A percentile compares a stretch with the other conserved stretches of the same genome.
These are phyloP conservation scores for Austroboletus novae-zelandiae DNA, from an alignment of 1,284 basidiomycete genomes.

Conservation along the genomic window DNA sequence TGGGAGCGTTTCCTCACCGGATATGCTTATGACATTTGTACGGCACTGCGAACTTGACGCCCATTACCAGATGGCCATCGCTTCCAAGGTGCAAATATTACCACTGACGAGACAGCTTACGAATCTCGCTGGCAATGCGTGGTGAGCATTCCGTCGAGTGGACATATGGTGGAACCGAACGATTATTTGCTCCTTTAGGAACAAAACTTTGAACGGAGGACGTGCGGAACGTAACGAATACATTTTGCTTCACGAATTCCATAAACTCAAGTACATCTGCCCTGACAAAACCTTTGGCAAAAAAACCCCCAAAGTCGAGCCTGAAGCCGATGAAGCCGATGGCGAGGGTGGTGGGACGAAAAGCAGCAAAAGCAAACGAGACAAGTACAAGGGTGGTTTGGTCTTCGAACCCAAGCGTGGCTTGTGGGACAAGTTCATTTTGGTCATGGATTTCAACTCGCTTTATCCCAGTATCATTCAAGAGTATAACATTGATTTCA, in stretches of 20 bases:
- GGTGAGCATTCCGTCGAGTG: slow-evolving; percentile 49
- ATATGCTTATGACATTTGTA: slow-evolving; percentile 84
- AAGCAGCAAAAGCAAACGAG: slow-evolving; percentile 70
- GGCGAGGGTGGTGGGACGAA: slow-evolving; percentile 55
- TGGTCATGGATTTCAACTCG: slow-evolving; percentile 99
- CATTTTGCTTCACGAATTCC: slow-evolving; percentile 98
- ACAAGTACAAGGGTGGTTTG: slow-evolving; percentile 98
- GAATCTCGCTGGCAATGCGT: slow-evolving; percentile 96
- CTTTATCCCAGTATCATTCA: slow-evolving; percentile 99
- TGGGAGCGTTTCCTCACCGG: slow-evolving; percentile 74
- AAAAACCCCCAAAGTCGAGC: slow-evolving; percentile 43
- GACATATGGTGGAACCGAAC: not conserved
- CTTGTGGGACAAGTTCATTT: slow-evolving; percentile 94
- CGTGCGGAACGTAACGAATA: slow-evolving; percentile 99
- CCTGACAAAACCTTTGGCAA: slow-evolving; percentile 92
- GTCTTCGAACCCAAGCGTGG: slow-evolving; percentile 98
- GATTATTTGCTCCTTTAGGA: slow-evolving; percentile 50
- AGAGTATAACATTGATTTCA: slow-evolving; percentile 99
- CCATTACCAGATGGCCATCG: slow-evolving; percentile 95
- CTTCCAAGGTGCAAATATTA: slow-evolving; percentile 85
- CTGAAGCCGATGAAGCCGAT: slow-evolving; percentile 57
- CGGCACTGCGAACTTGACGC: slow-evolving; percentile 92
- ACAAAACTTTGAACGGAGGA: slow-evolving; percentile 92
- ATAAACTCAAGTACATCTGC: slow-evolving; percentile 92
- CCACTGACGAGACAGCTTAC: slow-evolving; percentile 93